phyloP scores from a whole-genome alignment of 306 rosid genomes.

The Carpinus fangiana region DNA sequence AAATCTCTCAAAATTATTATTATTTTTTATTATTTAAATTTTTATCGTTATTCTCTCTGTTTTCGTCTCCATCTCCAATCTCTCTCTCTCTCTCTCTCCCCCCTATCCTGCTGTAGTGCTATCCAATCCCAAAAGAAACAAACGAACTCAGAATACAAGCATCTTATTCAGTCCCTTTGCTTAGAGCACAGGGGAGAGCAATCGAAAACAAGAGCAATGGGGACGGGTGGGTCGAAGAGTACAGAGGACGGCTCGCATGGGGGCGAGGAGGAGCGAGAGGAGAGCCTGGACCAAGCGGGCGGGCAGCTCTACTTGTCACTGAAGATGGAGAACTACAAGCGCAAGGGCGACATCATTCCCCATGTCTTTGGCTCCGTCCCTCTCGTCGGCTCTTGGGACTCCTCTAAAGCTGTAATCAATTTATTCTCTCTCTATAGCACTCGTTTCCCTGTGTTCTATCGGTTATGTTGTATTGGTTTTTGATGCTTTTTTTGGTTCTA shows the following conservation, averaged over 20 bases:
- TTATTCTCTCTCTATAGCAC: background rate
- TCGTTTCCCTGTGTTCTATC: background rate
- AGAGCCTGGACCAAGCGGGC: constrained; percentile 62
- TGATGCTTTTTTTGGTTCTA: background rate
- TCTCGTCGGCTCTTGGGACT: constrained; percentile 89
- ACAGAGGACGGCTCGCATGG: constrained; percentile 49
- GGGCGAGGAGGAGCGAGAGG: constrained; percentile 46
- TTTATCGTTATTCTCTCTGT: background rate
- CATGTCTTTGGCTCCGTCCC: constrained; percentile 92
- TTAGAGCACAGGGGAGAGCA: background rate
- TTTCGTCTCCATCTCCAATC: constrained; percentile 30
- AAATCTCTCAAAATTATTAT: too few relatives aligned
- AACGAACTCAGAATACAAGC: background rate
- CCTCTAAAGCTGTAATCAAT: constrained; percentile 75
- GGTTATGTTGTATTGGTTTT: background rate
- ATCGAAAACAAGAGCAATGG: constrained; percentile 44
- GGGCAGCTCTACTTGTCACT: constrained; percentile 87
- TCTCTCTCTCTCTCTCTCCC: background rate
- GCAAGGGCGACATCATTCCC: constrained; percentile 82
- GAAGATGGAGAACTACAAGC: constrained; percentile 86
- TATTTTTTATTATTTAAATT: too few relatives aligned
- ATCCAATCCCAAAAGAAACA: constrained; percentile 9
- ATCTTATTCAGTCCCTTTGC: background rate
- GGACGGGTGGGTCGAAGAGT: constrained; percentile 69
- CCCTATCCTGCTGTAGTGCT: background rate